Evolutionary conservation across 2,329 filamentous ascomycete species (phyloP).

Genomic region (Xylariaceae sp.): DNA sequence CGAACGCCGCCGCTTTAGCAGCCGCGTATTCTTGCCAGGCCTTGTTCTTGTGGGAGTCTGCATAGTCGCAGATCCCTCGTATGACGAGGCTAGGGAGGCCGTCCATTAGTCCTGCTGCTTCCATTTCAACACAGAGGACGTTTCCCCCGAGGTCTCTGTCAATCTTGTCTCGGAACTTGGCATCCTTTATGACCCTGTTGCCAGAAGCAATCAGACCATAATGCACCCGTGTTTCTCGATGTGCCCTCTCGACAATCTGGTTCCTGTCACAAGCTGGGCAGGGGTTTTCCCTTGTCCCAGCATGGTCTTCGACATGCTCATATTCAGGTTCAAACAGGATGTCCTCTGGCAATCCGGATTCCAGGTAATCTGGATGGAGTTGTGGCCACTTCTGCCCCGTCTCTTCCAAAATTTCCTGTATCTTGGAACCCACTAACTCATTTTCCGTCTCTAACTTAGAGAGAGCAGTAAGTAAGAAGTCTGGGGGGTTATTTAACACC

Average conservation of each 20-base stretch:
- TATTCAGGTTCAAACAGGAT: background rate
- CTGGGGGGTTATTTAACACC: background rate
- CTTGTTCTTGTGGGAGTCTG: slow-evolving; percentile 9
- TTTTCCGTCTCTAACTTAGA: background rate
- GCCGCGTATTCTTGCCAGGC: slow-evolving; percentile 13
- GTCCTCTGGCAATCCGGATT: background rate
- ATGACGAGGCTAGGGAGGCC: slow-evolving; percentile 6
- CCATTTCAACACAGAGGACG: slow-evolving; percentile 12
- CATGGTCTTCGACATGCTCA: background rate
- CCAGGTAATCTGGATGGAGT: background rate
- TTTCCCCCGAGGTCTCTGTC: slow-evolving; percentile 3
- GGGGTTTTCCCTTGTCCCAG: background rate
- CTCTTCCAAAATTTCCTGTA: background rate
- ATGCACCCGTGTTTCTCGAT: background rate
- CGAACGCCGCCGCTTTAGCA: slow-evolving; percentile 11
- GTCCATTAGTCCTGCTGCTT: slow-evolving; percentile 9
- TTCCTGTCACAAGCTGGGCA: background rate
- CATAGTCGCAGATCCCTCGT: slow-evolving; percentile 11
- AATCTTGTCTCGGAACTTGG: slow-evolving; percentile 1
- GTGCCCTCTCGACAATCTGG: background rate
- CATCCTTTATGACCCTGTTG: slow-evolving; percentile 4
- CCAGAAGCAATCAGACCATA: slow-evolving; percentile 12
- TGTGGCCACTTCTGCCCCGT: background rate
- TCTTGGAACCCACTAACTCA: background rate
- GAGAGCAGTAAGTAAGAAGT: background rate